Evolutionary conservation across 2,329 filamentous ascomycete species (phyloP).

Genomic region (Trichoderma sp.): DNA sequence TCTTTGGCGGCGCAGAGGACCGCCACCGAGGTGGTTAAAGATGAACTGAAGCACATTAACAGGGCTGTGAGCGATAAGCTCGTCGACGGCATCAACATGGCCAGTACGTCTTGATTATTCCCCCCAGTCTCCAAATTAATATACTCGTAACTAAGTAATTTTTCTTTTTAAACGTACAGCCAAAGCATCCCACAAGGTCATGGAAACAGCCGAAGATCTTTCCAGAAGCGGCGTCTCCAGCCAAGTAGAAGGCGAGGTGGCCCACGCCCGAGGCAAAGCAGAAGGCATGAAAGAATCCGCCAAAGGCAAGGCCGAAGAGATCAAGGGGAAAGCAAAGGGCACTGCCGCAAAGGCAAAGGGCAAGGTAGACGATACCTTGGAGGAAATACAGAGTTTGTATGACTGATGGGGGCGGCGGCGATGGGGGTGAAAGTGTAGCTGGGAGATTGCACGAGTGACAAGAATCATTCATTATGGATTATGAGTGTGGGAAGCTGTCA

Average conservation of each 20-base stretch:
- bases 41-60: conserved; percentile 58
- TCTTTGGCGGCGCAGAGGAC: conserved; percentile 45
- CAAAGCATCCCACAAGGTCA: conserved; percentile 45
- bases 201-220: conserved; percentile 40
- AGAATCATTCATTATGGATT: background rate
- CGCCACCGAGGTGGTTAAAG: conserved; percentile 54
- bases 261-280: conserved; percentile 37
- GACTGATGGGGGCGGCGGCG: background rate
- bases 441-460: background rate
- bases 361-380: conserved; percentile 45
- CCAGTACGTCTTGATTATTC: conserved; percentile 42
- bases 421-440: background rate
- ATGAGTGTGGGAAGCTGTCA: background rate
- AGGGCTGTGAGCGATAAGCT: conserved; percentile 58
- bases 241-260: conserved; percentile 31
- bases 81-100: conserved; percentile 58
- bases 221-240: conserved; percentile 36
- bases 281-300: conserved; percentile 32
- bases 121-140: too few species aligned
- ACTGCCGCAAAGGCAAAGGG: conserved; percentile 41
- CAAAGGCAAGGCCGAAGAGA: conserved; percentile 36
- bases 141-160: background rate
- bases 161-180: conserved; percentile 27
- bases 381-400: conserved; percentile 35
- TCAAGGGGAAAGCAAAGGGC: conserved; percentile 40